phyloP scores from a whole-genome alignment of 2,329 filamentous ascomycete genomes.

The Diaporthe citriasiana region DNA sequence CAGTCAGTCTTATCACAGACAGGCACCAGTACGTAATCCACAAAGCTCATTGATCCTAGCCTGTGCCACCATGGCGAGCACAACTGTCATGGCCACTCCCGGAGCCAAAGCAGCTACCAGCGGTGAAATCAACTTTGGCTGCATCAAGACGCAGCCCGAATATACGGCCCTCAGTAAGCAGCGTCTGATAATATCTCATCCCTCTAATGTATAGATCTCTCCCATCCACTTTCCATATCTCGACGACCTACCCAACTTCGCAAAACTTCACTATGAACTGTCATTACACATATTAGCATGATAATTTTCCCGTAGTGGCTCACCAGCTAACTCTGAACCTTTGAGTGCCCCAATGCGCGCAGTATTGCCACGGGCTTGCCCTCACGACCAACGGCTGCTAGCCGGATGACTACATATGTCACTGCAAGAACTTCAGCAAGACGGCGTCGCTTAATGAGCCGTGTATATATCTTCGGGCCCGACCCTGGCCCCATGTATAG shows the following conservation, averaged over 20 bases:
- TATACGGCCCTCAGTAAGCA: constrained; percentile 5
- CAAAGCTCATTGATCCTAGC: background rate
- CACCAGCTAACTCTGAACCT: background rate
- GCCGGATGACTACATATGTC: constrained; percentile 21
- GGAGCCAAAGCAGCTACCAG: background rate
- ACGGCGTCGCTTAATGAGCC: constrained; percentile 16
- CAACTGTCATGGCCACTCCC: background rate
- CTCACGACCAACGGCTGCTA: constrained; percentile 4
- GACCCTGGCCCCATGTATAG: constrained; percentile 1
- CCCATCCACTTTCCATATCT: background rate
- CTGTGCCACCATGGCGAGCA: background rate
- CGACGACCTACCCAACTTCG: background rate
- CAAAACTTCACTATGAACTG: too few relatives aligned
- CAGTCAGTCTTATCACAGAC: background rate
- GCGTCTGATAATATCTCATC: background rate
- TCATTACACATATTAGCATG: background rate
- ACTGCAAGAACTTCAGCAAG: constrained; percentile 29
- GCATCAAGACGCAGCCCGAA: constrained; percentile 19
- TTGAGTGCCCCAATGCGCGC: constrained; percentile 8
- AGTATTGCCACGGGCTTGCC: constrained; percentile 6
- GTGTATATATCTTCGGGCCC: background rate
- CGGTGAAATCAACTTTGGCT: constrained; percentile 13
- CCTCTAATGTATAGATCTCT: background rate
- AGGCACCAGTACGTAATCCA: background rate
- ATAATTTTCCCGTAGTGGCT: background rate